A percentile compares a stretch with the other conserved stretches of the same genome.
Conservation (phyloP, 305 asterid species). For the Striga hermonthica region DNA sequence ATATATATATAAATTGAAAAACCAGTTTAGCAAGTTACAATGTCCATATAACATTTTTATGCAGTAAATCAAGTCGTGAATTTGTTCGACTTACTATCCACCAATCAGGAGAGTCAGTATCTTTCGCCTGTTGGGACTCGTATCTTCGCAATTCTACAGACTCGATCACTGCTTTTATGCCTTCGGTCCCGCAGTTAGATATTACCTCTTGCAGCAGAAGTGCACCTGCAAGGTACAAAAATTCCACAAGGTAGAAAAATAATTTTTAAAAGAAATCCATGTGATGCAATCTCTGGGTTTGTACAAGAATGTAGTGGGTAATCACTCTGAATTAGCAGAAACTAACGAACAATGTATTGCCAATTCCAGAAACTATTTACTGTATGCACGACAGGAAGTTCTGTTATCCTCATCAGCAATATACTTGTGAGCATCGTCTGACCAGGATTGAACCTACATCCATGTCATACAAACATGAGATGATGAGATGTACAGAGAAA, state of each 20-base stretch:
- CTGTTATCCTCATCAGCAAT: constrained; percentile 96
- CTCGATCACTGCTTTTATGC: constrained; percentile 73
- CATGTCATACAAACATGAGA: constrained; percentile 28
- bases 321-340: no score
- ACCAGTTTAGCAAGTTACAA: constrained; percentile 13
- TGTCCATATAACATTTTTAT: background rate
- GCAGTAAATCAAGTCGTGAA: constrained; percentile 21
- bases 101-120: constrained; percentile 68
- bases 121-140: constrained; percentile 79
- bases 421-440: constrained; percentile 87
- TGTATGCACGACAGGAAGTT: constrained; percentile 89
- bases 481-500: constrained; percentile 19
- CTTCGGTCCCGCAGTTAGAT: constrained; percentile 61
- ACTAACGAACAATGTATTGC: constrained; percentile 11
- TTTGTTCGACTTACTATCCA: constrained; percentile 78
- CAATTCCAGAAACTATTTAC: constrained; percentile 45
- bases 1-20: constrained; percentile 16
- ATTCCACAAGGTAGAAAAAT: constrained; percentile 6
- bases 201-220: constrained; percentile 79
- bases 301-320: background rate
- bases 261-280: background rate
- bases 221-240: constrained; percentile 47
- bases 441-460: constrained; percentile 73
- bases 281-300: background rate
- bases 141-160: constrained; percentile 64